A percentile compares a stretch with the other conserved stretches of the same genome.
These are phyloP conservation scores for Phaseolus lunatus DNA, from an alignment of 306 rosid genomes.

Conservation along the genomic window DNA sequence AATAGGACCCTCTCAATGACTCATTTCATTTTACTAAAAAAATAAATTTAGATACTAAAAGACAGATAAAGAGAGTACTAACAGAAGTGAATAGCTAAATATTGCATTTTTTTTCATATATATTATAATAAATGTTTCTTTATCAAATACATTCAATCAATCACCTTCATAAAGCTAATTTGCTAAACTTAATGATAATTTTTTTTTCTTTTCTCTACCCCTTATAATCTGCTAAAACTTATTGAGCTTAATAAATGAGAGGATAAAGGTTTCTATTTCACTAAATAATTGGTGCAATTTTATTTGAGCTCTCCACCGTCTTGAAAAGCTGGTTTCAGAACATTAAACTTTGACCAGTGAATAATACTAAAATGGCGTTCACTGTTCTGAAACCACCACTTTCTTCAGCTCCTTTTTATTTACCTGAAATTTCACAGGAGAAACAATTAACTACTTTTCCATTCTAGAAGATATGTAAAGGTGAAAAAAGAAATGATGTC, in stretches of 20 bases:
- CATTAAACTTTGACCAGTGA: conserved; percentile 10
- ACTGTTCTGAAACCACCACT: conserved; percentile 55
- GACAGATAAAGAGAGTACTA: neutral
- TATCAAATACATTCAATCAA: neutral
- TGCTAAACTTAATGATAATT: neutral
- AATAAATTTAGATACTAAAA: no score
- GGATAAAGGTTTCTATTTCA: conserved; percentile 4
- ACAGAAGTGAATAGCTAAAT: neutral
- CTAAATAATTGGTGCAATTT: conserved; percentile 12
- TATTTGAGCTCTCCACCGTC: conserved; percentile 28
- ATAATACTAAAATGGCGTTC: conserved; percentile 17
- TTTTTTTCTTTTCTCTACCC: neutral
- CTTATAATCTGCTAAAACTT: conserved; percentile 26
- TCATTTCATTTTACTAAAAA: neutral
- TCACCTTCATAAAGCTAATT: neutral
- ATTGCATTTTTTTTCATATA: neutral
- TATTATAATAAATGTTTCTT: neutral
- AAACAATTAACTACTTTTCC: neutral
- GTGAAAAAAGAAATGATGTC: neutral
- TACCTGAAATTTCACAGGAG: conserved; percentile 62
- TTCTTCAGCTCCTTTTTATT: conserved; percentile 90
- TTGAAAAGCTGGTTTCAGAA: conserved; percentile 13
- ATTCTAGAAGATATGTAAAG: conserved; percentile 6
- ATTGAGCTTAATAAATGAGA: neutral
- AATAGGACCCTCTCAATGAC: no score